Evolutionary conservation across 2,329 filamentous ascomycete species (phyloP).

Genomic region (Trichoderma cornu-damae): DNA sequence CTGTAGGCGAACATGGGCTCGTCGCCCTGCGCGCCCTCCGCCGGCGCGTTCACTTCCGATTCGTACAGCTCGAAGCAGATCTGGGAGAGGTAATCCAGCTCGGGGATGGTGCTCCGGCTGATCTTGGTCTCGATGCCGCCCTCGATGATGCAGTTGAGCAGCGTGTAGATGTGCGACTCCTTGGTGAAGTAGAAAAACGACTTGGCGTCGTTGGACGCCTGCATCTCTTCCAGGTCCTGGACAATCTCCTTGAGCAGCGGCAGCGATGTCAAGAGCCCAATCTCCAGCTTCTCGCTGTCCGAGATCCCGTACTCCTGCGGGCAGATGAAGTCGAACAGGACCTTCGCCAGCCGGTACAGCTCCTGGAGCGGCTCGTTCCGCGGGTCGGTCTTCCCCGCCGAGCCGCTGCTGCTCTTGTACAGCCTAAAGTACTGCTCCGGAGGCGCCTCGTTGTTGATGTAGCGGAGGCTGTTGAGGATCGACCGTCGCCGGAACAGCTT

Average conservation of each 20-base stretch:
- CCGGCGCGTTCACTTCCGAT: constrained; percentile 65
- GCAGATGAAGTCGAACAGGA: constrained; percentile 96
- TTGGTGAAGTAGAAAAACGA: constrained; percentile 99
- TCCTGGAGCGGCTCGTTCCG: constrained; percentile 85
- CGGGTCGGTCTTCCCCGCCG: constrained; percentile 68
- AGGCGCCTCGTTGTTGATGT: constrained; percentile 50
- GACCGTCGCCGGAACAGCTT: constrained; percentile 57
- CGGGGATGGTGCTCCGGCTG: constrained; percentile 86
- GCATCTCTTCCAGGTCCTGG: constrained; percentile 92
- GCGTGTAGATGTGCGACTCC: constrained; percentile 96
- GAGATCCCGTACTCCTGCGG: constrained; percentile 98
- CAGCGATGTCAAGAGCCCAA: constrained; percentile 87
- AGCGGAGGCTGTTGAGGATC: constrained; percentile 50
- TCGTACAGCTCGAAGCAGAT: constrained; percentile 99
- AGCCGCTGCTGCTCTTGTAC: constrained; percentile 66
- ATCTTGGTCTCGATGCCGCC: constrained; percentile 97
- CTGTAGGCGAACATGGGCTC: constrained; percentile 83
- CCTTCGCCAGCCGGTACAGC: constrained; percentile 87
- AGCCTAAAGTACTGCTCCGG: constrained; percentile 83
- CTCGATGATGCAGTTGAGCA: constrained; percentile 95
- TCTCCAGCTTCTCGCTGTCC: constrained; percentile 95
- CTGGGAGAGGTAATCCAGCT: constrained; percentile 94
- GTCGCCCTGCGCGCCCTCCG: constrained; percentile 39
- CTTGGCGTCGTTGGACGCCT: constrained; percentile 89
- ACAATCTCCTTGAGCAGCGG: constrained; percentile 96